Base-by-base conservation (phyloP, 129 eudicot species). In the Glebionis coronaria region DNA sequence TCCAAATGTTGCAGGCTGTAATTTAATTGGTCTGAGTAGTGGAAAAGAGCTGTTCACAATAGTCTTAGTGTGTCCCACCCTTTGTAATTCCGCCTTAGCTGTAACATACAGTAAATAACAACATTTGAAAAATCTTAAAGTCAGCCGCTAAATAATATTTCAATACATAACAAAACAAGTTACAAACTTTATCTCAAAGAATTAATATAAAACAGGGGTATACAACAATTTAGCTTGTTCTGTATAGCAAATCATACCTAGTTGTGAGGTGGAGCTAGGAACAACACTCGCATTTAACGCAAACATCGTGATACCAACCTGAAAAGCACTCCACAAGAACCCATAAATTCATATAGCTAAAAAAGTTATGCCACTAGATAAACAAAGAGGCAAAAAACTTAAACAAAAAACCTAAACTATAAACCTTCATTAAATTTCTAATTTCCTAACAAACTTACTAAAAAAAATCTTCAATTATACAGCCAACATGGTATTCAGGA, bases 41-140 rank as follows among this genome's bases (percentile, higher is more conserved):
- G 77, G 71, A 51, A 72, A 61, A 4, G 83, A 71, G 13, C 45
- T 19, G 23, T 27, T 54, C n/a, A 49, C 56, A 29, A 56, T 62
- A 65, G 66, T 70, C 81, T 72, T 81, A 62, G 54, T 65, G 62
- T 54, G 85, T 38, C 67, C 56, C 31, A 50, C 65, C 56, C 54
- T 78, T 6, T 56, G 83, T 70, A 42, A 71, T 67, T 74, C 83
- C 49, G 83, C 61, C 70, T 65, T 81, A 42, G 49, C 89, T 82
- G 81, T 28, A 13, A 53, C 61, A 25, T 18, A 69, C 18, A 23
- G 68, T n/a, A 71, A 8, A 67, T 35, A 14, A 47, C 61, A 81
- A 64, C 51, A 72, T 54, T 44, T 47, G 16, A 20, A 40, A 53
- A 66, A 18, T 12, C 10, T 7, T 28, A 54, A 73, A 70, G 68